Conservation (phyloP, 2,329 filamentous ascomycete genomes). For the Alternaria gansuensis region DNA sequence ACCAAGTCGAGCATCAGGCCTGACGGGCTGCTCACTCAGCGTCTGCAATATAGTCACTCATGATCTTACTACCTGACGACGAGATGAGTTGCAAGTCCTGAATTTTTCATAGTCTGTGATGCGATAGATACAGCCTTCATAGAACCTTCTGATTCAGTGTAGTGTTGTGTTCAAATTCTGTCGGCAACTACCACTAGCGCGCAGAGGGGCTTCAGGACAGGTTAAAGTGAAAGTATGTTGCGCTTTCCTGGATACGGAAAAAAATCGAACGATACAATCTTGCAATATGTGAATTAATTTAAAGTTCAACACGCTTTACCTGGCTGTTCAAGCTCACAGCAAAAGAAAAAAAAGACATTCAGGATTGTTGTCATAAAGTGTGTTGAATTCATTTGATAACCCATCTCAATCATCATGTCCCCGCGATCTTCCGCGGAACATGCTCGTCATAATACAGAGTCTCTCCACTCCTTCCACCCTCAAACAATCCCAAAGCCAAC, state of each 20-base stretch:
- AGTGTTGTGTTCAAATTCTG: not conserved
- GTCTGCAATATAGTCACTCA: not conserved
- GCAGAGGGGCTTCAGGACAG: not conserved
- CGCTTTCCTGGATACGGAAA: not conserved
- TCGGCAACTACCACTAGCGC: not conserved
- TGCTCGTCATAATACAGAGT: constrained; percentile 40
- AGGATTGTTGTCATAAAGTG: not conserved
- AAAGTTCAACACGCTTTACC: not conserved
- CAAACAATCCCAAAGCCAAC: constrained; percentile 34
- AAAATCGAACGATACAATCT: no score
- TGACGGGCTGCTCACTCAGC: not conserved
- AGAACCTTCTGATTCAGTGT: not conserved
- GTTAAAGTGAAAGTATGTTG: not conserved
- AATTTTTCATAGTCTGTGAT: not conserved
- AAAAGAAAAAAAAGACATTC: not conserved
- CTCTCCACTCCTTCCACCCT: constrained; percentile 35
- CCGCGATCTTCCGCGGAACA: constrained; percentile 32
- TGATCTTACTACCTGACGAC: not conserved
- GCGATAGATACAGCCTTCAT: not conserved
- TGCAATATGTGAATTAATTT: not conserved
- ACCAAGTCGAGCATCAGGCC: not conserved
- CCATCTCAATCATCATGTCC: constrained; percentile 17
- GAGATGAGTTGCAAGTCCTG: not conserved
- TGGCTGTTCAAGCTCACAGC: no score
- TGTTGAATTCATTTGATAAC: not conserved